Percentiles rank a stretch among this genome's conserved stretches.
Conservation (phyloP, 2,329 filamentous ascomycete genomes). For the Aureobasidium lini region DNA sequence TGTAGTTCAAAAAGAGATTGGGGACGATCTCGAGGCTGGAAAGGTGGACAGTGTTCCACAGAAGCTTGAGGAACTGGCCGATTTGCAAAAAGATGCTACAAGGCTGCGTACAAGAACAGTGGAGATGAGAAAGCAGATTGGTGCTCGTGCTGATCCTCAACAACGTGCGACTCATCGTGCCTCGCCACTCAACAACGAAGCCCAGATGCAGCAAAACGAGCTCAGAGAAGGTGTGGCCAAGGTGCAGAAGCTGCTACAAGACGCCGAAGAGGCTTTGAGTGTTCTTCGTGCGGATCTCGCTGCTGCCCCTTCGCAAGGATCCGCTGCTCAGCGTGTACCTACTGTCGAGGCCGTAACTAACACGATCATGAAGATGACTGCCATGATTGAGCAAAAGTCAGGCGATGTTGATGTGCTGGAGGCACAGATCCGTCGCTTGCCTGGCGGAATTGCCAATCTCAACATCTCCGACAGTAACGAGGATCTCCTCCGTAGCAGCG, state of each 20-base stretch:
- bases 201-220: slow-evolving; percentile 75
- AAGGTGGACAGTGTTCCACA: slow-evolving; percentile 60
- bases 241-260: slow-evolving; percentile 65
- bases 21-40: slow-evolving; percentile 58
- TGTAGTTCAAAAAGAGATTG: slow-evolving; percentile 43
- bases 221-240: slow-evolving; percentile 67
- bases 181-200: slow-evolving; percentile 75
- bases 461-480: slow-evolving; percentile 23
- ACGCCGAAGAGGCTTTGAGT: slow-evolving; percentile 72
- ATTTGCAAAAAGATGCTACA: slow-evolving; percentile 61
- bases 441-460: slow-evolving; percentile 24
- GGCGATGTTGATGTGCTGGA: slow-evolving; percentile 88
- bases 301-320: slow-evolving; percentile 41
- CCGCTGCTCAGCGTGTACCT: slow-evolving; percentile 50
- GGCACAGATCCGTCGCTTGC: slow-evolving; percentile 69
- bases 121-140: slow-evolving; percentile 70
- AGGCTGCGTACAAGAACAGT: slow-evolving; percentile 68
- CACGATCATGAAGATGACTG: slow-evolving; percentile 88
- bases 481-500: slow-evolving; percentile 25
- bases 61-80: slow-evolving; percentile 61
- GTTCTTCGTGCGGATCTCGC: slow-evolving; percentile 73
- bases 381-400: slow-evolving; percentile 83
- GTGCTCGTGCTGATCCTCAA: slow-evolving; percentile 60
- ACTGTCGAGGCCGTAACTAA: slow-evolving; percentile 88
- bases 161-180: slow-evolving; percentile 56